A percentile compares a stretch with the other conserved stretches of the same genome.
phyloP scores from a whole-genome alignment of 257 asterid species.

The Anisodus acutangulus region DNA sequence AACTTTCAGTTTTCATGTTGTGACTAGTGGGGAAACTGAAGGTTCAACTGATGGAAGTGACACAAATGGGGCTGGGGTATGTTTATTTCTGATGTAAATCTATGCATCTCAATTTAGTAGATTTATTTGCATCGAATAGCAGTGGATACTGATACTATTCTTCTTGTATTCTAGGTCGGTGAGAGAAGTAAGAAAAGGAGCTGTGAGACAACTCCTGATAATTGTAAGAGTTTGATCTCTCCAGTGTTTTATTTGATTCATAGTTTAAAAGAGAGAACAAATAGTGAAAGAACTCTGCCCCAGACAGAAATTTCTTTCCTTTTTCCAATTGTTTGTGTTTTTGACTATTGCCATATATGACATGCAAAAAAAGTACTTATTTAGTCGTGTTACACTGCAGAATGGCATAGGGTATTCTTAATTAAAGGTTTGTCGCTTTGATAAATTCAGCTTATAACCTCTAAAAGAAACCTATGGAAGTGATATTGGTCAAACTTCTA shows the following conservation, averaged over 20 bases:
- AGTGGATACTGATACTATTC: neutral
- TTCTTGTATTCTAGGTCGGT: conserved; percentile 51
- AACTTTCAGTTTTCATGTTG: conserved; percentile 31
- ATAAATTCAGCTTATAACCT: conserved; percentile 16
- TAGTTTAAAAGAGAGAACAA: neutral
- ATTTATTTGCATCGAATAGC: neutral
- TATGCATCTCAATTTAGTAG: neutral
- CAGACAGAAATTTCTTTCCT: neutral
- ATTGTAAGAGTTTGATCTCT: conserved; percentile 50
- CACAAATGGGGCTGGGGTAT: conserved; percentile 63
- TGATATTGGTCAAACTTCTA: conserved; percentile 10
- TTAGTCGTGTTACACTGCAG: neutral
- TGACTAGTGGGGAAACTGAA: conserved; percentile 69
- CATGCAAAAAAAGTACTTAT: conserved; percentile 15
- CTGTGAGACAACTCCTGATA: conserved; percentile 62
- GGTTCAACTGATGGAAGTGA: conserved; percentile 91
- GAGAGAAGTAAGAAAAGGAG: conserved; percentile 68
- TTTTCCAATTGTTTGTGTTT: neutral
- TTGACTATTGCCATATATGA: neutral
- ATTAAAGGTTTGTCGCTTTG: conserved; percentile 1
- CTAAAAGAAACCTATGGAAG: neutral
- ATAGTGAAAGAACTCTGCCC: neutral
- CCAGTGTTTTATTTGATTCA: neutral
- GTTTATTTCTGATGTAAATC: conserved; percentile 30
- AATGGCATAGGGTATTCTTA: neutral